Conservation (phyloP, 2,329 filamentous ascomycete species). For the Capronia americana region DNA sequence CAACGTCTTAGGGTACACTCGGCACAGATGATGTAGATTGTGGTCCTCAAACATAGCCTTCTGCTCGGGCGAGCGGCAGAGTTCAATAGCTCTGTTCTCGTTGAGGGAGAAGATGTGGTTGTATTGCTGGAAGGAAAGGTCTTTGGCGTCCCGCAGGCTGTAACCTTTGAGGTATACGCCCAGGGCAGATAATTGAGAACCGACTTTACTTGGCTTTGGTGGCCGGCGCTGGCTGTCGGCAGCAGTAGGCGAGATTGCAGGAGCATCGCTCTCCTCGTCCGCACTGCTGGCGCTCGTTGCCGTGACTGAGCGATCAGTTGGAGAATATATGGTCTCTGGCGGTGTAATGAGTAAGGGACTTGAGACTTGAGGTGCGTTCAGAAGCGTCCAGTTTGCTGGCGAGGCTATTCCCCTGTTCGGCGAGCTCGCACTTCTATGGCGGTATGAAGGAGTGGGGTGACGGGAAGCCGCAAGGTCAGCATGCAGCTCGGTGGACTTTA, state of each 20-base stretch:
- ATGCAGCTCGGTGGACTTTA: conserved; percentile 75
- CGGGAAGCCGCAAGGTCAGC: conserved; percentile 56
- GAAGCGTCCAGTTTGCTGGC: conserved; percentile 51
- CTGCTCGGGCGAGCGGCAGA: conserved; percentile 75
- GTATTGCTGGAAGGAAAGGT: conserved; percentile 78
- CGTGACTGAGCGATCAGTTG: conserved; percentile 61
- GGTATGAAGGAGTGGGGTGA: conserved; percentile 49
- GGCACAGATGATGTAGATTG: conserved; percentile 90
- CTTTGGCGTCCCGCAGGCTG: conserved; percentile 83
- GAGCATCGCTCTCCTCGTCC: conserved; percentile 78
- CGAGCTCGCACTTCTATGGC: conserved; percentile 76
- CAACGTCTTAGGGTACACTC: conserved; percentile 85
- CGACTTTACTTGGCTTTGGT: conserved; percentile 78
- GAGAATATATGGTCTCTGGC: conserved; percentile 54
- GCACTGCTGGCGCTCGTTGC: conserved; percentile 63
- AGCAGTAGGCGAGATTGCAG: conserved; percentile 56
- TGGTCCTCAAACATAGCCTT: conserved; percentile 84
- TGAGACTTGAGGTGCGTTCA: conserved; percentile 54
- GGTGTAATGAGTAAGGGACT: conserved; percentile 59
- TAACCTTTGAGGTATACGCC: conserved; percentile 79
- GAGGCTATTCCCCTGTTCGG: conserved; percentile 57
- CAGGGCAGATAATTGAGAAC: conserved; percentile 79
- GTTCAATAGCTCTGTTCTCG: conserved; percentile 83
- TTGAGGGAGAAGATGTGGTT: conserved; percentile 97
- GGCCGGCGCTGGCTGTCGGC: conserved; percentile 67